Evolutionary conservation across 2,329 filamentous ascomycete genomes (phyloP).

Genomic region (Didymella glomerata): DNA sequence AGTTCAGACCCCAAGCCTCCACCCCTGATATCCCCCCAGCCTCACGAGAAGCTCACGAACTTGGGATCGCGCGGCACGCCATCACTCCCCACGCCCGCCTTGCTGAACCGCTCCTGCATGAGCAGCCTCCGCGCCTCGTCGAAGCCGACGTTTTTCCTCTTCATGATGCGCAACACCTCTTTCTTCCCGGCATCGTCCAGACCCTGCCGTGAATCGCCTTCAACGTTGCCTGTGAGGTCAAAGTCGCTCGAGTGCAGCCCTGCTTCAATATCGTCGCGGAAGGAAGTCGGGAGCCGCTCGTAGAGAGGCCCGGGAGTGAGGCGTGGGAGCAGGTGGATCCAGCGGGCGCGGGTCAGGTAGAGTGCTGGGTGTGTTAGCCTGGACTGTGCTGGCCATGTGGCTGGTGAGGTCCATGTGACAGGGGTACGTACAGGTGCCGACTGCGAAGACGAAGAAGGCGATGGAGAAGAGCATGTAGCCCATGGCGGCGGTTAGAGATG

Average conservation of each 20-base stretch:
- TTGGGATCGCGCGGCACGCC: conserved; percentile 90
- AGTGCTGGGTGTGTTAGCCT: conserved; percentile 61
- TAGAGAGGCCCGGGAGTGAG: conserved; percentile 71
- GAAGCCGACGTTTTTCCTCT: conserved; percentile 79
- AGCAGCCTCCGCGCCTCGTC: conserved; percentile 89
- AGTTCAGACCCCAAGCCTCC: background rate
- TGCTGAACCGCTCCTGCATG: conserved; percentile 85
- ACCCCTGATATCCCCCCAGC: background rate
- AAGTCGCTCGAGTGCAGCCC: conserved; percentile 86
- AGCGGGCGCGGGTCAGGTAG: conserved; percentile 81
- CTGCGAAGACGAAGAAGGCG: conserved; percentile 73
- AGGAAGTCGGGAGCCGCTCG: conserved; percentile 77
- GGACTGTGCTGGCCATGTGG: conserved; percentile 17
- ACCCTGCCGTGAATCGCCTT: conserved; percentile 77
- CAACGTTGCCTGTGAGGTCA: conserved; percentile 81
- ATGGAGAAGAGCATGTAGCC: conserved; percentile 81
- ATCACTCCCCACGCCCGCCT: conserved; percentile 87
- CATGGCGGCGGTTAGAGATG: conserved; percentile 65
- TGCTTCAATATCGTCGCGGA: conserved; percentile 85
- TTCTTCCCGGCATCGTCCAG: conserved; percentile 82
- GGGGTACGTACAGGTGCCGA: conserved; percentile 68
- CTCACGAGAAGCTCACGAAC: conserved; percentile 84
- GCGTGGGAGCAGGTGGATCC: conserved; percentile 73
- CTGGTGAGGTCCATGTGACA: background rate
- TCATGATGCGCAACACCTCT: conserved; percentile 91